Evolutionary conservation across 2,329 filamentous ascomycete genomes (phyloP), one percentile per base, ranked within the genome.

Genomic region (Ambrosiella xylebori): DNA sequence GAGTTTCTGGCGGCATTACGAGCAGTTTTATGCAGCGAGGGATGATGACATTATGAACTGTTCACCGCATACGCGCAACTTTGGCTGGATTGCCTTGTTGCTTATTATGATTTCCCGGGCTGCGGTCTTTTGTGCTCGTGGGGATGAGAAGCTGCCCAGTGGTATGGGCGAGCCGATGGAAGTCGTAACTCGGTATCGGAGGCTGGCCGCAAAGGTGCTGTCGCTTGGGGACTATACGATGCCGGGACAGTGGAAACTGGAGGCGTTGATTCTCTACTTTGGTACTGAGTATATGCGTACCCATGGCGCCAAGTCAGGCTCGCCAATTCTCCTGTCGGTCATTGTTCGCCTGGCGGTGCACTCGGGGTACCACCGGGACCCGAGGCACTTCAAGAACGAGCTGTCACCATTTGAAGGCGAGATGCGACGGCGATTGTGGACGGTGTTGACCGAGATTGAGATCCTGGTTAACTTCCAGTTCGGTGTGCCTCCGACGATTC

Each of bases 301-400:
- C 1, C 54, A 59, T 4, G 66, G 67, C 41, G 62, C 64, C 1
- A 60, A 63, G 9, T 61, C 64, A 0, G 65, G 65, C n/a, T 64
- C 63, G 1, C 66, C 64, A 2, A 64, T 67, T n/a, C 50, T 68
- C 7, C 57, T 68, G 15, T 61, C 63, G 35, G 62, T 66, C 3
- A 62, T 63, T 2, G 60, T 68, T 4, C 65, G 65, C 5, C 61
- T 68, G 7, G 79, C 78, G 56, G 74, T 82, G 64, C 73, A 73
- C 57, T 79, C 81, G 71, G 79, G 79, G 2, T 68, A 81, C 5
- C 78, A 82, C 64, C 73, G 76, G 1, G 79, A 82, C 58, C 78
- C 79, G 0, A 70, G 68, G 37, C 68, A 72, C 59, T 71, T 80
- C 3, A 69, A 71, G 6, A 27, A 27, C 3, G 69, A 71, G 17